Percentiles rank a stretch among this genome's conserved stretches.
Evolutionary conservation across 768 basidiomycete genomes (phyloP).

Genomic region (Suillus cothurnatus): DNA sequence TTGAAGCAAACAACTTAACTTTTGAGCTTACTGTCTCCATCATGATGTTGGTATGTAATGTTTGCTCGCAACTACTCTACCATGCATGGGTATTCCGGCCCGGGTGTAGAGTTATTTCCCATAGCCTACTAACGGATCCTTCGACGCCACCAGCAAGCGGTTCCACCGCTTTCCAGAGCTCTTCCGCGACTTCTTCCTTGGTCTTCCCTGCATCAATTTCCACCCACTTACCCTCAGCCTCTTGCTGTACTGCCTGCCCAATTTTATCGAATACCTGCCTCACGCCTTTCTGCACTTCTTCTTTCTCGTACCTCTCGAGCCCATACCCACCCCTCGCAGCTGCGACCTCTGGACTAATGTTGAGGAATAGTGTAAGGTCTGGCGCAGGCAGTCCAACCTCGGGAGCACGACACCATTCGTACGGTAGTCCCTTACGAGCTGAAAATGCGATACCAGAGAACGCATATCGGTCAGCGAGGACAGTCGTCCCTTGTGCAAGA

Average conservation of each 20-base stretch:
- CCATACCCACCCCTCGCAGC: conserved; percentile 78
- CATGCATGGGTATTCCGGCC: background rate
- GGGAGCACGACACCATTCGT: conserved; percentile 83
- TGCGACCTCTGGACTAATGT: conserved; percentile 73
- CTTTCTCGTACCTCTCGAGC: conserved; percentile 83
- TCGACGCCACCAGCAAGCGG: conserved; percentile 42
- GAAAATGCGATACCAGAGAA: conserved; percentile 96
- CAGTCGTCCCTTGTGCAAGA: conserved; percentile 62
- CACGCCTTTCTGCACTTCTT: conserved; percentile 72
- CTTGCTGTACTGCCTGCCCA: conserved; percentile 48
- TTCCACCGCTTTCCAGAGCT: conserved; percentile 56
- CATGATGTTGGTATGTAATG: background rate
- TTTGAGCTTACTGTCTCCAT: background rate
- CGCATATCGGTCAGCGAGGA: conserved; percentile 93
- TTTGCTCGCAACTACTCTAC: background rate
- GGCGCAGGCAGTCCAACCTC: conserved; percentile 89
- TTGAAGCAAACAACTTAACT: background rate
- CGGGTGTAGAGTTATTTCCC: conserved; percentile 32
- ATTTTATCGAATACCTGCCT: conserved; percentile 60
- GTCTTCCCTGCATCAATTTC: conserved; percentile 59
- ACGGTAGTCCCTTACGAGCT: conserved; percentile 65
- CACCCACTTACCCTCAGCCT: conserved; percentile 46
- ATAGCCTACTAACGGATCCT: conserved; percentile 50
- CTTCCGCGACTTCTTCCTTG: conserved; percentile 50
- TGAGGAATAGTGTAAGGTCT: conserved; percentile 86